Evolutionary conservation across 331 rosid genomes (phyloP).

Genomic region (Acacia pycnantha): DNA sequence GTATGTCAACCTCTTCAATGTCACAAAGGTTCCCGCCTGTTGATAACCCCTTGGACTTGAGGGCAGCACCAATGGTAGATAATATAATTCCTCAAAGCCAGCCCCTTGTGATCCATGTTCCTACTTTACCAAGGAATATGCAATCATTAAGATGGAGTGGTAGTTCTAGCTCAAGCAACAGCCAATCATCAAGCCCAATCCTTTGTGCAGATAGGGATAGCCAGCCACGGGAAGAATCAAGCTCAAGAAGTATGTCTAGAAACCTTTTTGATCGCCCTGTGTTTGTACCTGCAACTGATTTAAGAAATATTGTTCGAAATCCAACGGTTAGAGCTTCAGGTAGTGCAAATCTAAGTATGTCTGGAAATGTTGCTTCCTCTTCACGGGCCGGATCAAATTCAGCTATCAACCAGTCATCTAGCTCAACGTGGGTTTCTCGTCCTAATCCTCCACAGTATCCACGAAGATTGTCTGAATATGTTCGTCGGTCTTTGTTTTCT

Average conservation of each 20-base stretch:
- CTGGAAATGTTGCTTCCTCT: slow-evolving; percentile 71
- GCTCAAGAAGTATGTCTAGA: slow-evolving; percentile 60
- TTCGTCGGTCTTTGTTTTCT: slow-evolving; percentile 68
- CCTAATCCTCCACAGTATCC: slow-evolving; percentile 59
- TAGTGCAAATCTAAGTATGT: slow-evolving; percentile 43
- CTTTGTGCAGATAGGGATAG: slow-evolving; percentile 51
- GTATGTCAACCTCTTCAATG: slow-evolving; percentile 46
- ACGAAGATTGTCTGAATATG: slow-evolving; percentile 70
- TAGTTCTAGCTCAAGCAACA: slow-evolving; percentile 60
- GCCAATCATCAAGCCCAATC: slow-evolving; percentile 47
- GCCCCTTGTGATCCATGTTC: slow-evolving; percentile 53
- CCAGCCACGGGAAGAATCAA: slow-evolving; percentile 46
- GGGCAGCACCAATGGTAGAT: slow-evolving; percentile 48
- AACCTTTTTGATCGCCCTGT: slow-evolving; percentile 57
- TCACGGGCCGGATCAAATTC: slow-evolving; percentile 55
- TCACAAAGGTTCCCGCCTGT: slow-evolving; percentile 51
- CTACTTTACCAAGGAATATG: slow-evolving; percentile 62
- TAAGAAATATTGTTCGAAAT: slow-evolving; percentile 54
- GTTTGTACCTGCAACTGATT: slow-evolving; percentile 62
- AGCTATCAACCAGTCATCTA: slow-evolving; percentile 50
- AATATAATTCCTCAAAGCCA: slow-evolving; percentile 54
- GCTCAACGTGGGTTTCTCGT: slow-evolving; percentile 56
- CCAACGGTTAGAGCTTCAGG: slow-evolving; percentile 48
- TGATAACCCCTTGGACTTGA: slow-evolving; percentile 54
- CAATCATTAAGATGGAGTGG: slow-evolving; percentile 69